Percentiles rank a stretch among this genome's conserved stretches.
phyloP scores from a whole-genome alignment of 2,329 filamentous ascomycete species.

The Aspergillus spinulosporus region DNA sequence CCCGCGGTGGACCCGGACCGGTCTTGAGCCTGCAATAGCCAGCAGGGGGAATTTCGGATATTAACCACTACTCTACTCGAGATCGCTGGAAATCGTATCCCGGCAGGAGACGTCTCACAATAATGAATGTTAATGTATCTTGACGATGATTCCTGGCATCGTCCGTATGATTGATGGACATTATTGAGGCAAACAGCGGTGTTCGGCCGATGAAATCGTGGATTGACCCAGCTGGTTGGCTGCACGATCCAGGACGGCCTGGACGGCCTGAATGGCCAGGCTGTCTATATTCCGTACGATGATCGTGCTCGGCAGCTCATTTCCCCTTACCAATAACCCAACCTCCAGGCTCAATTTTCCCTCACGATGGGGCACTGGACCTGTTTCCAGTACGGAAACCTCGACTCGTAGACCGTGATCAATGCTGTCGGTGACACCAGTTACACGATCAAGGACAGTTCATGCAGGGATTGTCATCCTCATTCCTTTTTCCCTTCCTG shows the following conservation, averaged over 20 bases:
- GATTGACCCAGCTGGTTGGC: not conserved
- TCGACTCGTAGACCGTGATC: no score
- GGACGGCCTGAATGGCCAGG: no score
- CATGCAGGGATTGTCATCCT: slow-evolving; percentile 11
- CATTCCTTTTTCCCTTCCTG: no score
- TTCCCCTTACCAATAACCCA: not conserved
- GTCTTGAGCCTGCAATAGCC: not conserved
- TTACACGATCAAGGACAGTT: slow-evolving; percentile 3
- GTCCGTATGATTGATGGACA: not conserved
- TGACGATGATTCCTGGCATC: no score
- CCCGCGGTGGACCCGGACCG: slow-evolving; percentile 23
- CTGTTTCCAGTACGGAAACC: not conserved
- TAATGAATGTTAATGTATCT: not conserved
- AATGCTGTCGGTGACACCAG: not conserved
- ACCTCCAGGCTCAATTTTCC: no score
- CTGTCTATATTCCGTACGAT: not conserved
- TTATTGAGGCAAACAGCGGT: not conserved
- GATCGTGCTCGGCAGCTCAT: not conserved
- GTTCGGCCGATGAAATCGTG: not conserved
- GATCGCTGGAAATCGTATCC: not conserved
- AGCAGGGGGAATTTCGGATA: not conserved
- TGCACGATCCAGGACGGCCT: not conserved
- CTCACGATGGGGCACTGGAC: not conserved
- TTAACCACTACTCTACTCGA: not conserved
- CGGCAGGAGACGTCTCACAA: not conserved